Evolutionary conservation across 805 yeast genomes (phyloP).

Genomic region (baker's yeast (Saccharomyces cerevisiae)): DNA sequence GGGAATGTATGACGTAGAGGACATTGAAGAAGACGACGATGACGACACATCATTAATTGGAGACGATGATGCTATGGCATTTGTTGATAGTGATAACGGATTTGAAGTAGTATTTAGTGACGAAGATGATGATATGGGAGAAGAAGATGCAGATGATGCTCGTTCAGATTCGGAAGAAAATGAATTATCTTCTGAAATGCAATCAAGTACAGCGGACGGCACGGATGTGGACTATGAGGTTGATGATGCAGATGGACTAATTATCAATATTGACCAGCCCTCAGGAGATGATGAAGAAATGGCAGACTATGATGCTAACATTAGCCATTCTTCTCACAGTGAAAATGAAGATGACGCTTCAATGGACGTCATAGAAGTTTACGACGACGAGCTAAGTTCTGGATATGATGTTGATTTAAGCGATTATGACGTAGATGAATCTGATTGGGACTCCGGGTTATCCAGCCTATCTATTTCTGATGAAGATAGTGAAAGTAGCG

Average conservation of each 20-base stretch:
- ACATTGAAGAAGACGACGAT: constrained; percentile 56
- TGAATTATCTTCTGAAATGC: not conserved
- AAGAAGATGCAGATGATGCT: constrained; percentile 26
- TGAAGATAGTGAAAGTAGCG: constrained; percentile 19
- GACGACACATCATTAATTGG: constrained; percentile 43
- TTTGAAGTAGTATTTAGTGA: constrained; percentile 30
- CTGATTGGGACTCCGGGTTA: constrained; percentile 32
- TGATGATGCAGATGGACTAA: constrained; percentile 24
- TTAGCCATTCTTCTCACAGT: constrained; percentile 9
- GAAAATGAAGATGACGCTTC: constrained; percentile 17
- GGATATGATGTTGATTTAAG: constrained; percentile 29
- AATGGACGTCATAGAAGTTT: constrained; percentile 21
- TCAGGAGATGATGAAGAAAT: constrained; percentile 15
- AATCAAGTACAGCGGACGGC: constrained; percentile 1
- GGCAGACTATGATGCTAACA: constrained; percentile 1
- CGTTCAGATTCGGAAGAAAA: not conserved
- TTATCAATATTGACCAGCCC: constrained; percentile 9
- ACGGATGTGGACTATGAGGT: constrained; percentile 16
- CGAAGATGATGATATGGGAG: constrained; percentile 27
- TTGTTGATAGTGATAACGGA: constrained; percentile 32
- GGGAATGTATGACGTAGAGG: constrained; percentile 88
- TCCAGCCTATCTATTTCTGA: constrained; percentile 28
- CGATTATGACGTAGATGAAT: constrained; percentile 30
- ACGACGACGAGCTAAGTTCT: constrained; percentile 25
- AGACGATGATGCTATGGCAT: constrained; percentile 36